Base-by-base conservation (phyloP, 257 asterid genomes). In the Rehmannia glutinosa region DNA sequence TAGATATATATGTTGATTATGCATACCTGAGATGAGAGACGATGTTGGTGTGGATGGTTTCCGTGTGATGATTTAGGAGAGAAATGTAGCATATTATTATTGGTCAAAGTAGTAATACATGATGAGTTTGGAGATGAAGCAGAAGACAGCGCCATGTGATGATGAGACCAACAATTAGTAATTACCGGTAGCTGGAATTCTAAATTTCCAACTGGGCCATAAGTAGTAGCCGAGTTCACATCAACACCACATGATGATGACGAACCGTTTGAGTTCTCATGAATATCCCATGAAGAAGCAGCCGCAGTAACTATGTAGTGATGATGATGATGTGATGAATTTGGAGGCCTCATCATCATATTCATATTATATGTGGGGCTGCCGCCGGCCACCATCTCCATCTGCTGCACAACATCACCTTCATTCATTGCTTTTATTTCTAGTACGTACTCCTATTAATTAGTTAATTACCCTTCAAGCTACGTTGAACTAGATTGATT, bases 21-120 rank as follows among this genome's bases (percentile, higher is more conserved):
- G n/a, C n/a, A n/a, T 81, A 87, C 91, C 88, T 87, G 87, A 20
- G 84, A 72, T 3, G 89, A 82, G n/a, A n/a, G n/a, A n/a, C n/a
- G n/a, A n/a, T n/a, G n/a, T n/a, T n/a, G n/a, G n/a, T n/a, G n/a
- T n/a, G n/a, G n/a, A n/a, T n/a, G n/a, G n/a, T n/a, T n/a, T n/a
- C n/a, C n/a, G n/a, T n/a, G n/a, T n/a, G n/a, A n/a, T n/a, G n/a
- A n/a, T n/a, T n/a, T n/a, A 28, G 68, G 68, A 8, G 94, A 72
- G 33, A 87, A 82, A 79, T 80, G 89, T 5, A 84, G 62, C 84
- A 82, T 78, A 80, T 78, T 84, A 41, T 76, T 76, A 62, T n/a
- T n/a, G n/a, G n/a, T n/a, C n/a, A 76, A 27, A 66, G 82, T 82
- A 6, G 64, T 41, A 19, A 84, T 72, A 65, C 83, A 80, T 17